These are phyloP conservation scores for Bruguiera parviflora DNA, from an alignment of 345 rosid genomes.

Conservation along the genomic window DNA sequence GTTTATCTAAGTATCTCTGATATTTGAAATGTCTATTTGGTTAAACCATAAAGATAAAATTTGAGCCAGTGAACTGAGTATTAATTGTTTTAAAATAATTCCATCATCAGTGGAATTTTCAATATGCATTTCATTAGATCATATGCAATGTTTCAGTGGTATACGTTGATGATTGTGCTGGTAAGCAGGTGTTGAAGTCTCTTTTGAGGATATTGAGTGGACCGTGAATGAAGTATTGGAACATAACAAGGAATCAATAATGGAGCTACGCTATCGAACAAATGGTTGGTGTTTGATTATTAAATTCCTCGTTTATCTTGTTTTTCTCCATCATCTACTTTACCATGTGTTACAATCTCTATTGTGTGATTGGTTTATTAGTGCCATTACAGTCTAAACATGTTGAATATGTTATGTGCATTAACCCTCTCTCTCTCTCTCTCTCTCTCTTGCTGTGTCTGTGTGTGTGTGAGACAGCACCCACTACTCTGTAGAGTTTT, in stretches of 20 bases:
- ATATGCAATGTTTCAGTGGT: constrained; percentile 12
- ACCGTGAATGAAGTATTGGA: constrained; percentile 62
- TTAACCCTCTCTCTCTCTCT: too few relatives aligned
- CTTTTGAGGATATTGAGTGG: constrained; percentile 58
- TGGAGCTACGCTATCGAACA: constrained; percentile 77
- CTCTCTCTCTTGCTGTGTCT: too few relatives aligned
- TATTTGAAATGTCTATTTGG: neutral
- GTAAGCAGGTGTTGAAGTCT: constrained; percentile 76
- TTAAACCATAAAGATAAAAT: too few relatives aligned
- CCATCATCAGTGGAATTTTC: neutral
- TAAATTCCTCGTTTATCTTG: neutral
- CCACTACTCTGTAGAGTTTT: too few relatives aligned
- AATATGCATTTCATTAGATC: constrained; percentile 4
- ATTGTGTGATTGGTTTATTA: too few relatives aligned
- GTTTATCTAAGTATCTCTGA: neutral
- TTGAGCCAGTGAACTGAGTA: too few relatives aligned
- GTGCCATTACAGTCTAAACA: too few relatives aligned
- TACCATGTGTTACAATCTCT: neutral
- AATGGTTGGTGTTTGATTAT: constrained; percentile 58
- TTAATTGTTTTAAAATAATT: neutral
- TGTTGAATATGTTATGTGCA: too few relatives aligned
- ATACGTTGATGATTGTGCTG: constrained; percentile 20
- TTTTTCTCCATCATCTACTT: neutral
- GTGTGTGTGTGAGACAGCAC: too few relatives aligned
- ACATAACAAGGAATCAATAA: constrained; percentile 50